Percentiles rank a stretch among this genome's conserved stretches.
Evolutionary conservation across 768 basidiomycete genomes (phyloP).

Genomic region (Lactifluus pinguis): DNA sequence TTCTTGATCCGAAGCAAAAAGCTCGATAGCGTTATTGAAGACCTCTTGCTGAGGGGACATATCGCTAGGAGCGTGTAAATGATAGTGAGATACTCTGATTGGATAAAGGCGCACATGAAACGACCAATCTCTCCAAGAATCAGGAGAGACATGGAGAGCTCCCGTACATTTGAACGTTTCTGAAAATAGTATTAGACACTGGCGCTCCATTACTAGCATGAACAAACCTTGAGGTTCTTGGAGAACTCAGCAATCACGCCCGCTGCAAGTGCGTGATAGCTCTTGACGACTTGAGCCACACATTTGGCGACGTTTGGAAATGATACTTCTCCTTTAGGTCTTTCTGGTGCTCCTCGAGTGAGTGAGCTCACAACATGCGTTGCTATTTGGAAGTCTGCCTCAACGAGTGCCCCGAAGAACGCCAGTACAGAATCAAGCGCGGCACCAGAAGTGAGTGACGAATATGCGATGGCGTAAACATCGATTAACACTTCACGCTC

Average conservation of each 20-base stretch:
- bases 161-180: constrained; percentile 36
- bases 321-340: constrained; percentile 43
- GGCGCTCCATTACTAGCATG: background rate
- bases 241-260: constrained; percentile 81
- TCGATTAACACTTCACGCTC: constrained; percentile 59
- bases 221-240: constrained; percentile 64
- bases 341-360: constrained; percentile 56
- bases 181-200: background rate
- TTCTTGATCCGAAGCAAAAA: constrained; percentile 72
- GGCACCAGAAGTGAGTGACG: constrained; percentile 66
- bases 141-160: constrained; percentile 75
- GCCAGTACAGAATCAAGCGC: constrained; percentile 73
- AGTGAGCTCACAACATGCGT: constrained; percentile 75
- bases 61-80: constrained; percentile 47
- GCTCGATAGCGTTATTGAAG: constrained; percentile 63
- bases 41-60: constrained; percentile 75
- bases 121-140: constrained; percentile 92
- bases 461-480: constrained; percentile 64
- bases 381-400: constrained; percentile 75
- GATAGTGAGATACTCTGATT: background rate
- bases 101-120: constrained; percentile 51
- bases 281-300: constrained; percentile 73
- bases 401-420: constrained; percentile 78
- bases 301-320: constrained; percentile 76
- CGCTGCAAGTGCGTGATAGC: constrained; percentile 60